Base-by-base conservation (phyloP, 345 rosid species). In the Capsella bursapastoris region DNA sequence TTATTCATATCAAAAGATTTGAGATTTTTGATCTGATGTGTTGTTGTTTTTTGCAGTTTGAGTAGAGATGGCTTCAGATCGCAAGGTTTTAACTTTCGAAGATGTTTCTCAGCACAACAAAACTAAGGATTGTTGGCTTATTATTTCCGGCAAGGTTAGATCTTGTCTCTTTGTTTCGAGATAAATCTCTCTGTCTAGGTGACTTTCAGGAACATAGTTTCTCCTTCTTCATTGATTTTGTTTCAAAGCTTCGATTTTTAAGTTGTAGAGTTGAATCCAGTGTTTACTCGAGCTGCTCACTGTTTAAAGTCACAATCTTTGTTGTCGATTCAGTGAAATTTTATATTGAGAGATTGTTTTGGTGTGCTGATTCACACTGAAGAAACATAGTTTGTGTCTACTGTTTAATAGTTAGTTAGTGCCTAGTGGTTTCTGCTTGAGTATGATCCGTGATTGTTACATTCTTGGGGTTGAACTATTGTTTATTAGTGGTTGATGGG, bases 81-180 rank as follows among this genome's bases (percentile, higher is more conserved):
- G 77, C 52, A 94, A 90, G 82, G 67, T 85, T 51, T 81, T 81
- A 64, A 2, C 4, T 5, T 95, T 90, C 50, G 97, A 91, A 64
- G 96, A 91, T 79, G 96, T 95, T 40, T 79, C 85, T 9, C 51
- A 73, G 81, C 99, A 95, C 93, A 86, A 86, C 89, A 64, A 85
- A 74, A 86, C 70, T 57, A 84, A 95, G 76, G 99, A 95, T 80
- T 95, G 99, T 65, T 95, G 99, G 99, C 87, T 95, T 70, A 68
- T 95, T 51, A 86, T 95, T 41, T 74, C 90, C 50, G 96, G 90
- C 35, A 95, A 95, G 97, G 99, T 95, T 69, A 74, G 90, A 82
- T 81, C 87, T 78, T 45, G 22, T 47, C 37, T 13, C 64, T 37
- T 50, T 48, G 56, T 43, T 57, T 57, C 40, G 7, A 41, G 28